phyloP scores from a whole-genome alignment of 371 early-diverging fungal species.

The Mortierella sp. region DNA sequence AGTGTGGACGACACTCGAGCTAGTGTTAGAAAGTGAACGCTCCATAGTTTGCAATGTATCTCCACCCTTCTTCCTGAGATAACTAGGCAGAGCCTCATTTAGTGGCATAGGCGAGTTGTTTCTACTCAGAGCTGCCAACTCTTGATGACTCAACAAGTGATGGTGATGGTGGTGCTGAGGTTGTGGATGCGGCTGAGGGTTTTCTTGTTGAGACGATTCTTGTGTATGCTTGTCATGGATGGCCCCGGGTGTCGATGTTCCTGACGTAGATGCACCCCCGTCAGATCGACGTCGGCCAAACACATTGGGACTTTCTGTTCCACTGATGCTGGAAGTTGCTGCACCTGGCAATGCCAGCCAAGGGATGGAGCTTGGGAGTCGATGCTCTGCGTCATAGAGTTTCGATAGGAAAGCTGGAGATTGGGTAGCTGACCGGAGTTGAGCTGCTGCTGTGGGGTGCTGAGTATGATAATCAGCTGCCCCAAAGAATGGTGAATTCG shows the following conservation, averaged over 20 bases:
- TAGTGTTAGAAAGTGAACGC: conserved; percentile 53
- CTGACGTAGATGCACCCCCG: conserved; percentile 19
- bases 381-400: conserved; percentile 37
- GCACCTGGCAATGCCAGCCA: conserved; percentile 50
- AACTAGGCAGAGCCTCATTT: conserved; percentile 40
- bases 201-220: conserved; percentile 9
- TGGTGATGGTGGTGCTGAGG: conserved; percentile 27
- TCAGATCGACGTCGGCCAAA: conserved; percentile 49
- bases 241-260: conserved; percentile 23
- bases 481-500: conserved; percentile 27
- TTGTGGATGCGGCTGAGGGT: conserved; percentile 10
- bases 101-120: conserved; percentile 47
- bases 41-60: conserved; percentile 40
- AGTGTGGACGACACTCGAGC: conserved; percentile 14
- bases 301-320: conserved; percentile 11
- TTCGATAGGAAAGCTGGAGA: conserved; percentile 46
- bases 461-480: conserved; percentile 13
- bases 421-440: conserved; percentile 39
- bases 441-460: conserved; percentile 7
- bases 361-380: conserved; percentile 21
- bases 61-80: conserved; percentile 26
- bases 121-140: conserved; percentile 31
- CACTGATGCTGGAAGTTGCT: not conserved
- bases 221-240: not conserved
- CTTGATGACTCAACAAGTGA: conserved; percentile 44